Conservation (phyloP, 257 asterid genomes). For the Ophiorrhiza pumila region DNA sequence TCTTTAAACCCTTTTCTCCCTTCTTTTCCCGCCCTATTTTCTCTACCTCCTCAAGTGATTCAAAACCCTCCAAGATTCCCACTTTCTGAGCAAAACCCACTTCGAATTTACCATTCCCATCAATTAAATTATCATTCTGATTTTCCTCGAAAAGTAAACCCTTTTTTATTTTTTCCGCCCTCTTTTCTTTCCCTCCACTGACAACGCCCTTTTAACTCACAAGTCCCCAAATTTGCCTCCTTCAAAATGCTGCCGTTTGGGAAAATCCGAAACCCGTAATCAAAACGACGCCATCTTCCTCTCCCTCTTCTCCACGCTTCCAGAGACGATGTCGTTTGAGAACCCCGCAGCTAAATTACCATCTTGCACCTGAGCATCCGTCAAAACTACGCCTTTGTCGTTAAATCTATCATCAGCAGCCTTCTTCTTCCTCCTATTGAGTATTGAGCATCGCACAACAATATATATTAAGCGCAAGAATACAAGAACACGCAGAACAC, state of each 20-base stretch:
- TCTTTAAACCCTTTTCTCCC: neutral
- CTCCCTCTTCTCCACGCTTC: neutral
- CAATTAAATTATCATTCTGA: too few relatives aligned
- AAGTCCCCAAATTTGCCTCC: neutral
- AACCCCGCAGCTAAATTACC: neutral
- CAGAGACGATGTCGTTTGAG: too few relatives aligned
- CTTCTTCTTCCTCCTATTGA: neutral
- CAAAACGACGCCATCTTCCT: neutral
- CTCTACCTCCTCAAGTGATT: too few relatives aligned
- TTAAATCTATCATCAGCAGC: too few relatives aligned
- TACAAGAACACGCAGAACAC: too few relatives aligned
- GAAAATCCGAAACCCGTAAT: too few relatives aligned
- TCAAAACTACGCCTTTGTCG: neutral
- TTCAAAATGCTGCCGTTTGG: neutral
- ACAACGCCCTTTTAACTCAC: neutral
- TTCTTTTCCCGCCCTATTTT: neutral
- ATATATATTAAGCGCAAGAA: too few relatives aligned
- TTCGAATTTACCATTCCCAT: too few relatives aligned
- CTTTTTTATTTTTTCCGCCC: neutral
- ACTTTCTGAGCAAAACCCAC: too few relatives aligned
- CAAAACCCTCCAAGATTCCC: too few relatives aligned
- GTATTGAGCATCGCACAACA: too few relatives aligned
- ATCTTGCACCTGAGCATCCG: slow-evolving; percentile 1
- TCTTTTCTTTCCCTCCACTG: neutral
- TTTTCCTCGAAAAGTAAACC: too few relatives aligned